Percentiles rank a stretch among this genome's conserved stretches.
phyloP scores from a whole-genome alignment of 495 filamentous ascomycete genomes.

The Articulospora tetracladia region DNA sequence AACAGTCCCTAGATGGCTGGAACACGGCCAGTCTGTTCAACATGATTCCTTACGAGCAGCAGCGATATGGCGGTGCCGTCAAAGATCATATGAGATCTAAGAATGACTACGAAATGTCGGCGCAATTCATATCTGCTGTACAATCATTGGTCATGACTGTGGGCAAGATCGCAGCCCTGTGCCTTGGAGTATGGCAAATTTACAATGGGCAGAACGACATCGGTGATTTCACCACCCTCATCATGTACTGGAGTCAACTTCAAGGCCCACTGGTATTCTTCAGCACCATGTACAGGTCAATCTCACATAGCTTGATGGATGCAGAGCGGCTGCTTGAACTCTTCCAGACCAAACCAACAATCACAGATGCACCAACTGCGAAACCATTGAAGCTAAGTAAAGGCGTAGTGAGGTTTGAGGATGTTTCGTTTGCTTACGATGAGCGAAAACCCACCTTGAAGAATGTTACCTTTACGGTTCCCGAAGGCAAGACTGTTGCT shows the following conservation, averaged over 20 bases:
- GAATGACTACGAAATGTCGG: slow-evolving; percentile 20
- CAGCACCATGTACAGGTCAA: slow-evolving; percentile 52
- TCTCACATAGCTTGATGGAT: slow-evolving; percentile 61
- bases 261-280: slow-evolving; percentile 59
- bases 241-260: slow-evolving; percentile 68
- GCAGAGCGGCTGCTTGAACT: slow-evolving; percentile 70
- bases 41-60: slow-evolving; percentile 59
- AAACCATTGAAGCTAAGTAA: slow-evolving; percentile 48
- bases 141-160: slow-evolving; percentile 52
- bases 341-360: slow-evolving; percentile 60
- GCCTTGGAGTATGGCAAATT: slow-evolving; percentile 67
- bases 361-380: slow-evolving; percentile 53
- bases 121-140: slow-evolving; percentile 32
- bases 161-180: slow-evolving; percentile 58
- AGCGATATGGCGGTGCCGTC: slow-evolving; percentile 46
- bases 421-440: slow-evolving; percentile 71
- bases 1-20: slow-evolving; percentile 23
- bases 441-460: slow-evolving; percentile 62
- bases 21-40: slow-evolving; percentile 47
- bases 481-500: slow-evolving; percentile 62
- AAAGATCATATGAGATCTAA: slow-evolving; percentile 24
- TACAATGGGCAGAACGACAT: slow-evolving; percentile 49
- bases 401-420: slow-evolving; percentile 61
- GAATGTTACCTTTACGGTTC: slow-evolving; percentile 55
- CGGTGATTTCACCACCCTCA: slow-evolving; percentile 67